A percentile compares a stretch with the other conserved stretches of the same genome.
phyloP scores from a whole-genome alignment of 306 rosid genomes.

The Quercus alba region DNA sequence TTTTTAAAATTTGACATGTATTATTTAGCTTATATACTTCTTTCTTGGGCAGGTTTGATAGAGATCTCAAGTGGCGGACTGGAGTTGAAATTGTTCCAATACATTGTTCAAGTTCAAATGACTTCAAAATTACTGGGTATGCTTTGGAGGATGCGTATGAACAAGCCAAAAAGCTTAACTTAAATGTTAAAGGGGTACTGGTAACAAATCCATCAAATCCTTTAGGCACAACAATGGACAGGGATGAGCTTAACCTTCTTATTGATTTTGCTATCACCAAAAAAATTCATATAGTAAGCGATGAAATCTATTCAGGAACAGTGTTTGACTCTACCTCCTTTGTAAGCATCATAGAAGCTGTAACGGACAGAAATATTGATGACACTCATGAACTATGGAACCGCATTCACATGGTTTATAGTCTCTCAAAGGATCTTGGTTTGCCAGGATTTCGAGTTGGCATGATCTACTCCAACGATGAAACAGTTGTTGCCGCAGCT shows the following conservation, averaged over 20 bases:
- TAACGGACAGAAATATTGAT: constrained; percentile 8
- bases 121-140: constrained; percentile 54
- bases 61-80: constrained; percentile 84
- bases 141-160: constrained; percentile 60
- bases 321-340: constrained; percentile 57
- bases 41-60: constrained; percentile 58
- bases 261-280: constrained; percentile 47
- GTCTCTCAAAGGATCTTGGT: constrained; percentile 76
- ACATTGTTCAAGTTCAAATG: constrained; percentile 68
- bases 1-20: no score
- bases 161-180: constrained; percentile 38
- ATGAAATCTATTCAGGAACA: constrained; percentile 75
- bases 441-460: constrained; percentile 79
- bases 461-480: constrained; percentile 68
- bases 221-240: constrained; percentile 62
- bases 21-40: neutral
- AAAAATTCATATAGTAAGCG: constrained; percentile 64
- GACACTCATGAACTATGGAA: neutral
- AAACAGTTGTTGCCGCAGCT: constrained; percentile 46
- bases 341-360: constrained; percentile 44
- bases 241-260: constrained; percentile 47
- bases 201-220: constrained; percentile 89
- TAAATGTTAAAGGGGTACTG: constrained; percentile 69
- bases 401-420: constrained; percentile 61
- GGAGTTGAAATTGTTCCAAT: constrained; percentile 75